Evolutionary conservation across 768 basidiomycete genomes (phyloP), one percentile per base, ranked within the genome.

Genomic region (Naematelia encephala): DNA sequence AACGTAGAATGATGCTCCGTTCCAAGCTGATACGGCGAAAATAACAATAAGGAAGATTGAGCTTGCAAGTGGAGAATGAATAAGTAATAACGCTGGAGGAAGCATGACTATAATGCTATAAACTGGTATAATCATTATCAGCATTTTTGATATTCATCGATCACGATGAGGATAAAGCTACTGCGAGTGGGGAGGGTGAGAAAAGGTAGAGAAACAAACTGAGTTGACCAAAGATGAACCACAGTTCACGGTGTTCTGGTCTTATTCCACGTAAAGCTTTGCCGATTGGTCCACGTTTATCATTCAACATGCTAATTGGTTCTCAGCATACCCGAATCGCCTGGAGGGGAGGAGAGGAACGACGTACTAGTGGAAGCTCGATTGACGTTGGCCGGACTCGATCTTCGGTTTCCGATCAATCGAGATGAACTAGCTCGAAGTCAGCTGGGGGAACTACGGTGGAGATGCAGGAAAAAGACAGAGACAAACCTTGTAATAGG

Each of bases 11-110:
- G 56, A 61, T 13, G 73, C 91, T 10, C 93, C 93, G 72, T 97
- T 98, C 92, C 92, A 98, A 0, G 88, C 91, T 59, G 88, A 88
- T 46, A 91, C 89, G 14, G 83, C 80, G 69, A 97, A 90, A 45
- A 97, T 87, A 63, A 83, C 64, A 39, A 93, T 78, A 22, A 97
- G 78, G 79, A 91, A 96, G 1, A 82, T 76, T 16, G 83, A 84
- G 66, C 89, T 91, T 84, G 87, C 89, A 57, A 82, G 79, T 2
- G 88, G 79, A 67, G 86, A 89, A 68, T 89, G 83, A 70, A 94
- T 94, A 44, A 96, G 81, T 26, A 93, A 54, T 69, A 86, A 89
- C 3, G 93, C 84, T 11, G 90, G 87, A 0, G 91, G 90, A 4
- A 92, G 76, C 78, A 91, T 90, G 1, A 91, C 94, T 29, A 93